Evolutionary conservation across 371 early-diverging fungal species (phyloP).

Genomic region (Saksenaea vasiformis): DNA sequence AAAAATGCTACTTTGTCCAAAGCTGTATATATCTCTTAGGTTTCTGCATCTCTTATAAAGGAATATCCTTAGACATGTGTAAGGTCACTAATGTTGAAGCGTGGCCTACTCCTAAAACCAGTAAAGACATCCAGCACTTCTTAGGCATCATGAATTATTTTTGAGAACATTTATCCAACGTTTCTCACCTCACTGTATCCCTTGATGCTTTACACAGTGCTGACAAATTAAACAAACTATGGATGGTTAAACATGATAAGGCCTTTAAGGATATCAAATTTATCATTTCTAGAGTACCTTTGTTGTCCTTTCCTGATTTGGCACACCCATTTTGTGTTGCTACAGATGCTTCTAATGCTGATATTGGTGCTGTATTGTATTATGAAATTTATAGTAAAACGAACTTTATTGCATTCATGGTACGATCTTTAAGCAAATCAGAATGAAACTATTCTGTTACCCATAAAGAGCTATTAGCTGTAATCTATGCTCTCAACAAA

Average conservation of each 20-base stretch:
- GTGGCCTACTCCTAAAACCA: conserved; percentile 14
- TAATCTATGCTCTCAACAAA: conserved; percentile 23
- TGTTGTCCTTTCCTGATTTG: conserved; percentile 26
- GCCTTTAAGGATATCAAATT: conserved; percentile 15
- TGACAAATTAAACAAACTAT: neutral
- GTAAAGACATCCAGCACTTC: conserved; percentile 24
- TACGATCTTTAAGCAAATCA: conserved; percentile 8
- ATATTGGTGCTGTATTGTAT: conserved; percentile 38
- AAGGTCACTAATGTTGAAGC: conserved; percentile 18
- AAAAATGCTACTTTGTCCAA: conserved; percentile 23
- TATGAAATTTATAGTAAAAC: conserved; percentile 13
- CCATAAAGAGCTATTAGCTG: conserved; percentile 13
- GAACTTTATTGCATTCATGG: conserved; percentile 23
- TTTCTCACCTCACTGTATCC: conserved; percentile 18
- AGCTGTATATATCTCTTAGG: conserved; percentile 15
- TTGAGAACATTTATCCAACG: conserved; percentile 20
- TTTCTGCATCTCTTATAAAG: conserved; percentile 15
- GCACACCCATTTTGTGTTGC: conserved; percentile 27
- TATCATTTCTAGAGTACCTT: neutral
- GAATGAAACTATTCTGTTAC: conserved; percentile 19
- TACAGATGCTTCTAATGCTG: conserved; percentile 43
- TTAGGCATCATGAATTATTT: conserved; percentile 35
- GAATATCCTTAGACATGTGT: conserved; percentile 9
- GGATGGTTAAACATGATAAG: conserved; percentile 8
- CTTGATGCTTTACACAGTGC: conserved; percentile 20